Evolutionary conservation across 306 rosid genomes (phyloP).

Genomic region (Notholithocarpus densiflorus): DNA sequence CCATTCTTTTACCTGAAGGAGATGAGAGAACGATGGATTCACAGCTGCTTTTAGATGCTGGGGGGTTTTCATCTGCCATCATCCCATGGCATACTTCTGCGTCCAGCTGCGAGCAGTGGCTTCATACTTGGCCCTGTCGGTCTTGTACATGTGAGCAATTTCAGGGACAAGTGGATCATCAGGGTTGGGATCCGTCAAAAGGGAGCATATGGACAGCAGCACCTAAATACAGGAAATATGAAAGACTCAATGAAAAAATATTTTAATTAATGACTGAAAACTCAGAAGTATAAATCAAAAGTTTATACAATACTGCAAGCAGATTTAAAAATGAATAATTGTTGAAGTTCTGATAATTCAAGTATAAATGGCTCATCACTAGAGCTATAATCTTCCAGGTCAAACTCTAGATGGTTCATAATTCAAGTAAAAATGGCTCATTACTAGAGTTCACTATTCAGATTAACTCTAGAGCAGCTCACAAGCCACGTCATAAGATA

Average conservation of each 20-base stretch:
- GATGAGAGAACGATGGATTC: slow-evolving; percentile 27
- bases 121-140: slow-evolving; percentile 74
- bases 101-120: slow-evolving; percentile 98
- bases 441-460: no score
- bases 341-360: neutral
- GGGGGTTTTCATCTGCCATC: slow-evolving; percentile 12
- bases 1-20: slow-evolving; percentile 32
- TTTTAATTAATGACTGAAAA: neutral
- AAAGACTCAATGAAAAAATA: neutral
- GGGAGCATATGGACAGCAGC: slow-evolving; percentile 77
- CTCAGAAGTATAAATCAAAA: no score
- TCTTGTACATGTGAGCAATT: slow-evolving; percentile 93
- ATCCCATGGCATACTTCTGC: slow-evolving; percentile 88
- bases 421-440: neutral
- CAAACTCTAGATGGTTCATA: neutral
- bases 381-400: neutral
- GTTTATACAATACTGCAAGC: neutral
- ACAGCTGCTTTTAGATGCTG: slow-evolving; percentile 17
- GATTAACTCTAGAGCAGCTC: no score
- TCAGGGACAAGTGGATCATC: slow-evolving; percentile 90
- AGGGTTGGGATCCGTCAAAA: slow-evolving; percentile 85
- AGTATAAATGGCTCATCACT: neutral
- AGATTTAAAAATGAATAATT: neutral
- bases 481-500: neutral
- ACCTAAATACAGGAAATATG: slow-evolving; percentile 45